phyloP scores from a whole-genome alignment of 73 alveolate genomes.

The Uronychia binucleata region DNA sequence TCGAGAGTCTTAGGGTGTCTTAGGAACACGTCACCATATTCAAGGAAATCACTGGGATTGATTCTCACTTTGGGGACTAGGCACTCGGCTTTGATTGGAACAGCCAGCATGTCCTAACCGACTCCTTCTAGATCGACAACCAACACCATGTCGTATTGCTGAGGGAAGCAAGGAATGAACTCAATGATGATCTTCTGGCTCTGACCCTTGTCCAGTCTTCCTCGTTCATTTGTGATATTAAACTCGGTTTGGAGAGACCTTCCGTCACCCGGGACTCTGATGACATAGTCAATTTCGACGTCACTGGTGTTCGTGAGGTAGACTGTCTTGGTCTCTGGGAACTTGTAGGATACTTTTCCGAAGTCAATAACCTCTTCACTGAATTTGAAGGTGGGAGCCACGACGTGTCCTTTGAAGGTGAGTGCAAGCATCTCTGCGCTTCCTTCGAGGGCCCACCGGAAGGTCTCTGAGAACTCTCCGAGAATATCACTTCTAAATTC shows the following conservation, averaged over 20 bases:
- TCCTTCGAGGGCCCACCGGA: conserved; percentile 96
- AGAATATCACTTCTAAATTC: conserved; percentile 93
- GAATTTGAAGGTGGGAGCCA: conserved; percentile 99
- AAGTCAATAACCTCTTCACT: conserved; percentile 97
- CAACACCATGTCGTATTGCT: conserved; percentile 95
- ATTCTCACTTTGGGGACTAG: conserved; percentile 98
- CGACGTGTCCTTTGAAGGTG: conserved; percentile 97
- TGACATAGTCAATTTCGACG: conserved; percentile 97
- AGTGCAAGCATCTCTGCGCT: conserved; percentile 92
- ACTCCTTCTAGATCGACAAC: conserved; percentile 99
- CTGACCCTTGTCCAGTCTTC: conserved; percentile 92
- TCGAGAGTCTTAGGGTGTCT: conserved; percentile 94
- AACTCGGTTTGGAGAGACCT: conserved; percentile 96
- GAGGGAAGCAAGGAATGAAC: conserved; percentile 94
- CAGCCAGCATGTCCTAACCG: conserved; percentile 97
- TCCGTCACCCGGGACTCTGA: conserved; percentile 99
- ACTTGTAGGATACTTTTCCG: conserved; percentile 98
- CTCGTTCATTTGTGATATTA: conserved; percentile 97
- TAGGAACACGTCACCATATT: conserved; percentile 94
- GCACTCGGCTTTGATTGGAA: conserved; percentile 99
- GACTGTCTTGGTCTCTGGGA: conserved; percentile 94
- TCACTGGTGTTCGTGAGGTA: conserved; percentile 95
- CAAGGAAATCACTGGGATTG: conserved; percentile 98
- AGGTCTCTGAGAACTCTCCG: conserved; percentile 99
- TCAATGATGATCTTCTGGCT: conserved; percentile 93